phyloP scores from a whole-genome alignment of 2,329 filamentous ascomycete genomes.

The Aureobasidium sp. region DNA sequence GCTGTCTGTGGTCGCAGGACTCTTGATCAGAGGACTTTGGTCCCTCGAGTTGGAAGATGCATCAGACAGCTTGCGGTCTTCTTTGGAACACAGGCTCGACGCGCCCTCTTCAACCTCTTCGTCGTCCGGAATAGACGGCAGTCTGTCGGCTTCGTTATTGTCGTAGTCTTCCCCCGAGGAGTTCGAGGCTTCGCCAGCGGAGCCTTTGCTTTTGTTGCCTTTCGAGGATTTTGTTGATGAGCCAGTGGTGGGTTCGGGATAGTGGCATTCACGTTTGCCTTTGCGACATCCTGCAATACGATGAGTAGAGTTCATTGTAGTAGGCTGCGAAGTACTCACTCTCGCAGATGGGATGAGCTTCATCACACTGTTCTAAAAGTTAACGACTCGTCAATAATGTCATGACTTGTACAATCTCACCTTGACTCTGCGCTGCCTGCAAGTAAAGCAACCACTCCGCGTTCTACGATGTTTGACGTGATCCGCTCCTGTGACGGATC shows the following conservation, averaged over 20 bases:
- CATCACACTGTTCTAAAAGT: constrained; percentile 64
- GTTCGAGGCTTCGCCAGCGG: constrained; percentile 40
- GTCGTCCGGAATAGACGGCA: constrained; percentile 39
- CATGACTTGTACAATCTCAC: constrained; percentile 28
- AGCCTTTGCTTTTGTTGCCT: constrained; percentile 39
- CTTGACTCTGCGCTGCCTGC: constrained; percentile 79
- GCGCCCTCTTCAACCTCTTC: constrained; percentile 39
- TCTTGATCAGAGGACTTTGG: constrained; percentile 5
- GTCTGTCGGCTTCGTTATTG: constrained; percentile 31
- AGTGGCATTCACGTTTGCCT: constrained; percentile 82
- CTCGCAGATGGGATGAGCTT: constrained; percentile 79
- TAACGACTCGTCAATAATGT: neutral
- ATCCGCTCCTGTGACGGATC: constrained; percentile 37
- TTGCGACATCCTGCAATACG: constrained; percentile 67
- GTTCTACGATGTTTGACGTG: constrained; percentile 90
- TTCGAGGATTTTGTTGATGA: constrained; percentile 38
- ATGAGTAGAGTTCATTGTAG: neutral
- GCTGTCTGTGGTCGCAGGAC: constrained; percentile 5
- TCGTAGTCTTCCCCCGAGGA: constrained; percentile 47
- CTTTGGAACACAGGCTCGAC: constrained; percentile 22
- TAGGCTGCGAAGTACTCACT: constrained; percentile 37
- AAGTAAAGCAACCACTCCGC: constrained; percentile 89
- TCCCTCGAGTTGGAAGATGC: constrained; percentile 26
- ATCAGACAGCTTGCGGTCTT: constrained; percentile 30
- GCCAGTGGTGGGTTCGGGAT: constrained; percentile 64